Percentiles rank a stretch among this genome's conserved stretches.
phyloP scores from a whole-genome alignment of 768 basidiomycete genomes.

The Phanerodontia chrysosporium region DNA sequence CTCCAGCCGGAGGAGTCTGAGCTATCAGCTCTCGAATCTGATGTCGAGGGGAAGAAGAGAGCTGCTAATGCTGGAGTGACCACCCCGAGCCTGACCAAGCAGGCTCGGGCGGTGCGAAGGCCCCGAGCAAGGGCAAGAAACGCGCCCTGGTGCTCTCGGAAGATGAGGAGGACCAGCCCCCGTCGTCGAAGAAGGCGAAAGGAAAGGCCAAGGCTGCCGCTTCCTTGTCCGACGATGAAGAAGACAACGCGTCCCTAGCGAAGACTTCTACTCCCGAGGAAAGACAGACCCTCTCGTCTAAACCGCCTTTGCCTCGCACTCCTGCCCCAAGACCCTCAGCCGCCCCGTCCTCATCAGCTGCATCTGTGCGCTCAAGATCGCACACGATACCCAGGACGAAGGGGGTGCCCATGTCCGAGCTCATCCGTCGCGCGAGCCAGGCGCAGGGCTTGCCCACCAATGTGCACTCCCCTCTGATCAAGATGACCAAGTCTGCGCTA shows the following conservation, averaged over 20 bases:
- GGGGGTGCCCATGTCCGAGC: constrained; percentile 68
- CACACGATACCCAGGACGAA: constrained; percentile 33
- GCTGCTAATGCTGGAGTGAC: neutral
- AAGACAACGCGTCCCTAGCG: constrained; percentile 1
- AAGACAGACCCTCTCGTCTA: neutral
- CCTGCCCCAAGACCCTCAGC: neutral
- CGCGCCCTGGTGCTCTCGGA: constrained; percentile 7
- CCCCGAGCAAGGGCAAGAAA: constrained; percentile 15
- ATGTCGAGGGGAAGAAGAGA: neutral
- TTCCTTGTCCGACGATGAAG: constrained; percentile 20
- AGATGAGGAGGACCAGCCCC: neutral
- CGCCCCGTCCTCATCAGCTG: constrained; percentile 1
- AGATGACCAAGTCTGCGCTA: constrained; percentile 58
- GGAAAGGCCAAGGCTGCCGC: constrained; percentile 14
- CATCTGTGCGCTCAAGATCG: constrained; percentile 34
- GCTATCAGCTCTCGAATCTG: neutral
- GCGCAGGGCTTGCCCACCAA: constrained; percentile 57
- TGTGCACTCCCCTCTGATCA: constrained; percentile 61
- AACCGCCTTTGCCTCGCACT: neutral
- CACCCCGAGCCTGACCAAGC: neutral
- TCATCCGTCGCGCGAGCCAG: constrained; percentile 68
- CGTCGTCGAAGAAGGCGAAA: neutral
- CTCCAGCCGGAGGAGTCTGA: neutral
- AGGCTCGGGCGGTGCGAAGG: neutral
- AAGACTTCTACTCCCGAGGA: neutral